Evolutionary conservation across 2,329 filamentous ascomycete species (phyloP).

Genomic region (Colletotrichum tabaci): DNA sequence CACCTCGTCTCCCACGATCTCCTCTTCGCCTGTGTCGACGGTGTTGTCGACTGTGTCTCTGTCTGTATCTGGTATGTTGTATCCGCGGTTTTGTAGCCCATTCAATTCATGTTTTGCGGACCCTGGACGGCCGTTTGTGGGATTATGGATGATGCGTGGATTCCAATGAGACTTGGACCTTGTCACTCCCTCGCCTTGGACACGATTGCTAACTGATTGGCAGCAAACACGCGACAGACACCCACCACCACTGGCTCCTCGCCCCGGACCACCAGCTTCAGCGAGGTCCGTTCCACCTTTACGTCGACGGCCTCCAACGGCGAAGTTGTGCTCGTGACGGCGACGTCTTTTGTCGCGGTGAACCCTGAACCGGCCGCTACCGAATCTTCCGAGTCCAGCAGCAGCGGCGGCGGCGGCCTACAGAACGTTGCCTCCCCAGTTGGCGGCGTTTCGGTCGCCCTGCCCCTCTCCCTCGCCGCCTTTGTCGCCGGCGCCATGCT

Average conservation of each 20-base stretch:
- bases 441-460: conserved; percentile 41
- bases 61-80: conserved; percentile 41
- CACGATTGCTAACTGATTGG: conserved; percentile 28
- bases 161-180: neutral
- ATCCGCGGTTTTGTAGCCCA: conserved; percentile 34
- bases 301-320: conserved; percentile 65
- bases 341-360: conserved; percentile 65
- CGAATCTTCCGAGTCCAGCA: conserved; percentile 40
- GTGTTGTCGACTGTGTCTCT: conserved; percentile 9
- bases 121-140: conserved; percentile 15
- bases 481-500: conserved; percentile 46
- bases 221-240: conserved; percentile 47
- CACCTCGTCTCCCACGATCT: conserved; percentile 39
- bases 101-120: conserved; percentile 21
- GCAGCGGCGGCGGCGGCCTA: conserved; percentile 49
- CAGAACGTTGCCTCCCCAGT: conserved; percentile 54
- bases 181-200: neutral
- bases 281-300: conserved; percentile 55
- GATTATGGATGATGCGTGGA: neutral
- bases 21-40: conserved; percentile 14
- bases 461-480: conserved; percentile 46
- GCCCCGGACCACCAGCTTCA: conserved; percentile 54
- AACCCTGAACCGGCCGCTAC: conserved; percentile 53
- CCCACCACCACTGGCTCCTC: conserved; percentile 48
- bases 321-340: conserved; percentile 61